These are phyloP conservation scores for Sporobolus alterniflorus DNA, from an alignment of 202 grass and related monocot species.

Conservation along the genomic window DNA sequence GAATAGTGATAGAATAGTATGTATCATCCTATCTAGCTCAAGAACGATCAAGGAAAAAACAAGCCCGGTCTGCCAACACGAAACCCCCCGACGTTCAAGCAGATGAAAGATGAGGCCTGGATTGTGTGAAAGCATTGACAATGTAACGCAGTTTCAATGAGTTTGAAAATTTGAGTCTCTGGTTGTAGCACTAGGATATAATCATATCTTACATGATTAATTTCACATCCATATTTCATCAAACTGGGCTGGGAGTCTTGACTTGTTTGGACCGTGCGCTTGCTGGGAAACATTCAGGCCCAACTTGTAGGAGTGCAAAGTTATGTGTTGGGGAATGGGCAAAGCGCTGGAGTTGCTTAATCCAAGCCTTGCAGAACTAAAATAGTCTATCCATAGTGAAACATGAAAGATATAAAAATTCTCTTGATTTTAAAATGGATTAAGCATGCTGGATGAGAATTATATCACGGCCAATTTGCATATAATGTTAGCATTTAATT, in stretches of 20 bases:
- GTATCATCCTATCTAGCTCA: background rate
- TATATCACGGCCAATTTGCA: too few species aligned
- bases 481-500: too few species aligned
- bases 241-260: background rate
- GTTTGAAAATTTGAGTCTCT: background rate
- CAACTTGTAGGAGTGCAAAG: too few species aligned
- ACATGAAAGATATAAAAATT: too few species aligned
- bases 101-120: too few species aligned
- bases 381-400: too few species aligned
- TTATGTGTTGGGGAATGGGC: too few species aligned
- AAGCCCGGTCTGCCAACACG: background rate
- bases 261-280: background rate
- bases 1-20: background rate
- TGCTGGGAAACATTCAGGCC: background rate
- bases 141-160: background rate
- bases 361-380: too few species aligned
- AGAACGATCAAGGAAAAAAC: background rate
- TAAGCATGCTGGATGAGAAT: too few species aligned
- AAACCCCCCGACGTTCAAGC: too few species aligned
- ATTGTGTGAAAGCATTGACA: too few species aligned
- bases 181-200: background rate
- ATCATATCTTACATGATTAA: background rate
- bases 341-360: background rate
- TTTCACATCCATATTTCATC: background rate
- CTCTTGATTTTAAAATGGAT: too few species aligned